Percentiles rank a stretch among this genome's conserved stretches.
Conservation (phyloP, 768 basidiomycete genomes). For the Chalciporus sphaerocephalus region DNA sequence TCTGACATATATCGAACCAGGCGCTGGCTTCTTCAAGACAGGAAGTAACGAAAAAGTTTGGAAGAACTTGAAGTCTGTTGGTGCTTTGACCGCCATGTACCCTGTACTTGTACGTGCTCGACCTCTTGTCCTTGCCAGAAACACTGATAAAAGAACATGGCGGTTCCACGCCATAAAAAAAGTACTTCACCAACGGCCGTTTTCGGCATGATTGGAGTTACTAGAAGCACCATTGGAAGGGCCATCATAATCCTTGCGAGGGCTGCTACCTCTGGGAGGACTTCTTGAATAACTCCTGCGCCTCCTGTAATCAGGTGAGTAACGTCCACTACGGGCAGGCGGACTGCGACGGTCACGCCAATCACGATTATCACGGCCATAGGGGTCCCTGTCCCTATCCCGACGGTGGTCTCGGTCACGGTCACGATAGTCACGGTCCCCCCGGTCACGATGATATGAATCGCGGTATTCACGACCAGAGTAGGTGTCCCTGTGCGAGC, state of each 20-base stretch:
- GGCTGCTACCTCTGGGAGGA: slow-evolving; percentile 70
- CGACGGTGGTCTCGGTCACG: slow-evolving; percentile 41
- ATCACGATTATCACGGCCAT: slow-evolving; percentile 67
- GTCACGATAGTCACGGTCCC: slow-evolving; percentile 41
- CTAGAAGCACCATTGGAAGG: slow-evolving; percentile 37
- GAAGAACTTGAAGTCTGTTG: slow-evolving; percentile 41
- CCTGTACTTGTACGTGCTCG: slow-evolving; percentile 42
- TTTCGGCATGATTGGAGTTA: slow-evolving; percentile 37
- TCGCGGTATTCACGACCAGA: slow-evolving; percentile 44
- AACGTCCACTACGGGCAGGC: slow-evolving; percentile 58
- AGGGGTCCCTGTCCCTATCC: slow-evolving; percentile 55
- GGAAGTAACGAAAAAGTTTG: slow-evolving; percentile 49
- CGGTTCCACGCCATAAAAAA: slow-evolving; percentile 15
- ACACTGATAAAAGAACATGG: slow-evolving; percentile 26
- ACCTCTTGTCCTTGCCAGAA: slow-evolving; percentile 39
- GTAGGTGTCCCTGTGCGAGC: slow-evolving; percentile 46
- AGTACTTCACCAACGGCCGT: slow-evolving; percentile 58
- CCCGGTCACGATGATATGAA: slow-evolving; percentile 46
- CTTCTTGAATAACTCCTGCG: slow-evolving; percentile 77
- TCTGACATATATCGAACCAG: slow-evolving; percentile 55
- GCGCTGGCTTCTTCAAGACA: slow-evolving; percentile 43
- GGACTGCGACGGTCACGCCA: slow-evolving; percentile 82
- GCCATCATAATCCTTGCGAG: slow-evolving; percentile 46
- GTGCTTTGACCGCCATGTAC: slow-evolving; percentile 38
- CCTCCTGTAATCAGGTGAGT: slow-evolving; percentile 74